Base-by-base conservation (phyloP, 768 basidiomycete species). In the Leccinum ochraceum region DNA sequence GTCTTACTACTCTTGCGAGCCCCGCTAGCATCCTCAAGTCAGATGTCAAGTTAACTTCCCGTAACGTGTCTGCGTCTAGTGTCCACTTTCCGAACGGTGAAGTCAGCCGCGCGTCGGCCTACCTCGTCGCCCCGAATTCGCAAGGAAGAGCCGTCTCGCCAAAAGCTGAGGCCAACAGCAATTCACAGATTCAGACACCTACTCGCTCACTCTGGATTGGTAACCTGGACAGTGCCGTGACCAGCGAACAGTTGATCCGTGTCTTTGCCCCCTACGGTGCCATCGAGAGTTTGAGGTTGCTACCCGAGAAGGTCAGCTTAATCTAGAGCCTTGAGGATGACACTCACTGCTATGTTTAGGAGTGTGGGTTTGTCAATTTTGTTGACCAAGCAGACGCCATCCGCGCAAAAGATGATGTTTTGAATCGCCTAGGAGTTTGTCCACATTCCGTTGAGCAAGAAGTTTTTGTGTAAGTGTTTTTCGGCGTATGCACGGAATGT, bases 301-400 rank as follows among this genome's bases (percentile, higher is more conserved):
- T 99, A 58, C 96, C 96, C 6, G 97, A 99, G 78, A 99, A 99
- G 89, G 95, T 95, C 51, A 1, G 74, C 58, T 44, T 20, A 13
- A 28, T 30, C 11, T 13, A 13, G 3, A 26, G 7, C 9, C 32
- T 64, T 48, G 51, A 53, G 6, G 62, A 59, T 48, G 52, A 32
- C 20, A 3, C 71, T 74, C n/a, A 74, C 36, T n/a, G 16, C 50
- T 52, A 7, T 34, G 54, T 60, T 39, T 61, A 98, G 95, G 95
- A 97, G 74, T 99, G 97, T 71, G 97, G 96, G 9, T 99, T 99
- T 72, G 96, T 99, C 71, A 99, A 99, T 73, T 99, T 97, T 72
- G 93, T 97, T 50, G 95, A 97, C 64, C 90, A 92, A 72, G 83
- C 86, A 1, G 96, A 98, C 74, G 96, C 96, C n/a, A 88, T 98